A percentile compares a stretch with the other conserved stretches of the same genome.
These are phyloP conservation scores for Kurtzmaniella cleridarum DNA, from an alignment of 805 yeast genomes.

Conservation along the genomic window DNA sequence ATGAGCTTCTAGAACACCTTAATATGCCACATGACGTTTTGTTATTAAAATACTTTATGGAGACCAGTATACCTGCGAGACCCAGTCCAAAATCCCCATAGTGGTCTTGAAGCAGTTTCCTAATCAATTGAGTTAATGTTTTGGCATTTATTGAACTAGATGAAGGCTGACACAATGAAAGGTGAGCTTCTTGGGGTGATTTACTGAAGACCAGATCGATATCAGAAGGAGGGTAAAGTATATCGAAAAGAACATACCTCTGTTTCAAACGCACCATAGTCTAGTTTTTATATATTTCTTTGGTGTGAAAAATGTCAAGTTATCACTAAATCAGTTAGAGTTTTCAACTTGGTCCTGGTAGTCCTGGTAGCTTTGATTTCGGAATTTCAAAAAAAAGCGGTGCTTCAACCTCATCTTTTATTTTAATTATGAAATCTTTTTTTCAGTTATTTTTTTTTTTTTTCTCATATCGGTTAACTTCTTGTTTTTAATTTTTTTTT, in stretches of 20 bases:
- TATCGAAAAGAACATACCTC: constrained; percentile 76
- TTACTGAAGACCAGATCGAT: constrained; percentile 13
- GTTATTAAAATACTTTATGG: constrained; percentile 74
- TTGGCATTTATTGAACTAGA: constrained; percentile 45
- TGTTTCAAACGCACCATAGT: constrained; percentile 87
- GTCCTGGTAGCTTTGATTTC: no score
- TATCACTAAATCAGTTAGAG: no score
- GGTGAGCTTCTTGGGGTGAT: constrained; percentile 32
- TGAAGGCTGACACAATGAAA: constrained; percentile 47
- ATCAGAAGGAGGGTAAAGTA: constrained; percentile 53
- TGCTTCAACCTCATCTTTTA: no score
- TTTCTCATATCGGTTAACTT: background rate
- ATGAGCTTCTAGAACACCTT: constrained; percentile 65
- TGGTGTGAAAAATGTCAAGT: no score
- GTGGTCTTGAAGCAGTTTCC: constrained; percentile 50
- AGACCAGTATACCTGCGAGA: constrained; percentile 50
- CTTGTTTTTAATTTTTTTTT: background rate
- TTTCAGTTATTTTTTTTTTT: background rate
- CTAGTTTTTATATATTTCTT: no score
- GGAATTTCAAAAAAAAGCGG: no score
- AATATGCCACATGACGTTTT: constrained; percentile 81
- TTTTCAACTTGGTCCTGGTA: no score
- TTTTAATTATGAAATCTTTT: background rate
- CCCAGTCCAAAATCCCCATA: constrained; percentile 83
- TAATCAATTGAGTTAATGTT: constrained; percentile 46